phyloP scores from a whole-genome alignment of 768 basidiomycete species.

The Leccinellum albellum region DNA sequence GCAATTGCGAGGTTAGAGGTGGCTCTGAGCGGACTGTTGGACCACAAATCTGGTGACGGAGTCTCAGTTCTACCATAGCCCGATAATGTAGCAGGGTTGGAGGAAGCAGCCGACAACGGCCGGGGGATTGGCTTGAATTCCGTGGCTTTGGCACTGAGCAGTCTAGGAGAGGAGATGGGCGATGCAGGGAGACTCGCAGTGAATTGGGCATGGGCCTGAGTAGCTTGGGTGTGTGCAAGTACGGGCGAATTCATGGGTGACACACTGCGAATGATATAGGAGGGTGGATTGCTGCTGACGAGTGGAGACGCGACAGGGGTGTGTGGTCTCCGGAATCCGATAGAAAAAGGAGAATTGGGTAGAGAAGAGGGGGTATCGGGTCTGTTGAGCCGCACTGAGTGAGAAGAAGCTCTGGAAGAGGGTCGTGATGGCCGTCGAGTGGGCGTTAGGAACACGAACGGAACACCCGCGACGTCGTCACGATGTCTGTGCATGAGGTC shows the following conservation, averaged over 20 bases:
- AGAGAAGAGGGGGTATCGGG: slow-evolving; percentile 76
- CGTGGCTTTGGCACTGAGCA: slow-evolving; percentile 85
- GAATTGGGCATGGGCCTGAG: slow-evolving; percentile 57
- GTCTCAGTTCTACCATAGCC: slow-evolving; percentile 61
- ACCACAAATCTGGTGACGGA: slow-evolving; percentile 89
- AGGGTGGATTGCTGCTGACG: slow-evolving; percentile 51
- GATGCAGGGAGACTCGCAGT: slow-evolving; percentile 83
- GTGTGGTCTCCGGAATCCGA: slow-evolving; percentile 74
- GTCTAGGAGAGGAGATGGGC: slow-evolving; percentile 77
- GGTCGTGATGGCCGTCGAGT: slow-evolving; percentile 78
- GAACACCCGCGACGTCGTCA: slow-evolving; percentile 79
- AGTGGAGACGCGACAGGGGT: slow-evolving; percentile 77
- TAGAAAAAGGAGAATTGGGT: slow-evolving; percentile 72
- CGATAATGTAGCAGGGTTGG: slow-evolving; percentile 49
- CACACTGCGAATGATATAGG: slow-evolving; percentile 55
- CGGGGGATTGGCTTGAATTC: slow-evolving; percentile 85
- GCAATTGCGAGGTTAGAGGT: slow-evolving; percentile 89
- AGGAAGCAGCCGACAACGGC: slow-evolving; percentile 68
- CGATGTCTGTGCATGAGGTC: slow-evolving; percentile 95
- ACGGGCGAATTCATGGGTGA: slow-evolving; percentile 68
- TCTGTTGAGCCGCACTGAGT: slow-evolving; percentile 62
- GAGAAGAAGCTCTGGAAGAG: slow-evolving; percentile 73
- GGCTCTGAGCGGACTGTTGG: slow-evolving; percentile 63
- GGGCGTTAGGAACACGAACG: slow-evolving; percentile 79
- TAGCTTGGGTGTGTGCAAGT: slow-evolving; percentile 50